Percentiles rank a stretch among this genome's conserved stretches.
Evolutionary conservation across 2,329 filamentous ascomycete genomes (phyloP).

Genomic region (Coniochaeta sp.): DNA sequence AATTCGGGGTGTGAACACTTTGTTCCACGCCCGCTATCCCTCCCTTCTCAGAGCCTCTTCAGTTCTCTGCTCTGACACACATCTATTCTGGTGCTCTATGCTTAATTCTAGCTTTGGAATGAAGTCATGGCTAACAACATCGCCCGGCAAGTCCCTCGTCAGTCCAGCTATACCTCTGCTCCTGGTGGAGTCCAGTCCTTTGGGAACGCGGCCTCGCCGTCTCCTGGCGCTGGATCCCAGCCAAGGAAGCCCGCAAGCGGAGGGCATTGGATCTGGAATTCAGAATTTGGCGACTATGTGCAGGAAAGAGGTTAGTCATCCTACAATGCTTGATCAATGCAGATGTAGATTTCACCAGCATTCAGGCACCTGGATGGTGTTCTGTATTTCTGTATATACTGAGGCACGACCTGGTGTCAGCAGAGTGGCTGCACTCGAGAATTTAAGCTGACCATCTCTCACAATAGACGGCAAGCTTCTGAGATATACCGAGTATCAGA

Average conservation of each 20-base stretch:
- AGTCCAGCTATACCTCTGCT: not conserved
- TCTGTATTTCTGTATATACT: no score
- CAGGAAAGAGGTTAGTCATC: not conserved
- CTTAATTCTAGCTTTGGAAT: not conserved
- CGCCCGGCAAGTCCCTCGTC: not conserved
- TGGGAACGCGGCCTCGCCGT: not conserved
- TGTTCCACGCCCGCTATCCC: not conserved
- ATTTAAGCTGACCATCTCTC: not conserved
- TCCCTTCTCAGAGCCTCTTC: not conserved
- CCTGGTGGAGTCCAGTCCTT: not conserved
- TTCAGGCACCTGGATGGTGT: no score
- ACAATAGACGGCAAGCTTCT: not conserved
- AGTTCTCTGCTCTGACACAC: not conserved
- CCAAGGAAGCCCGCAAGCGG: not conserved
- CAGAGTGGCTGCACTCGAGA: not conserved
- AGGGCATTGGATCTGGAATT: not conserved
- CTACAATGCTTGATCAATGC: not conserved
- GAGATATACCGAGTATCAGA: conserved; percentile 1
- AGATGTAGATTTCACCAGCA: not conserved
- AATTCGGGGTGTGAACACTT: not conserved
- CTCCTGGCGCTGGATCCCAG: not conserved
- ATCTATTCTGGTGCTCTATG: not conserved
- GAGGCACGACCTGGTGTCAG: no score
- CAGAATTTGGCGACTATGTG: not conserved
- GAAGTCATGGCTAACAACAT: not conserved